phyloP scores from a whole-genome alignment of 2,329 filamentous ascomycete genomes.

The Ophiosphaerella korrae region DNA sequence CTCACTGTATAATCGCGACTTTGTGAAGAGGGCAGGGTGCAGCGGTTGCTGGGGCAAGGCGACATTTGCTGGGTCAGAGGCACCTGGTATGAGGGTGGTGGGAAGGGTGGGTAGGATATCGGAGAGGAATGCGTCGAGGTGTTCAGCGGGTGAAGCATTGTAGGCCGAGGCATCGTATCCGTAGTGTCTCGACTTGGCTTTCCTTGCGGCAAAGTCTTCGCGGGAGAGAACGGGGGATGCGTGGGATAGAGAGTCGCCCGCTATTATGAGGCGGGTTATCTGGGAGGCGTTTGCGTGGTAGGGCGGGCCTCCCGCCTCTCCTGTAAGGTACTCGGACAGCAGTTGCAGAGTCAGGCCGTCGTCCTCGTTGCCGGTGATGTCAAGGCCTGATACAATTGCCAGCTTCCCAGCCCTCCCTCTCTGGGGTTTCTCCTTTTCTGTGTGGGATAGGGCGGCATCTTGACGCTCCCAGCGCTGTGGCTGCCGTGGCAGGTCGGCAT shows the following conservation, averaged over 20 bases:
- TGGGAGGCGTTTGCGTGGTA: constrained; percentile 65
- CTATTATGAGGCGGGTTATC: constrained; percentile 87
- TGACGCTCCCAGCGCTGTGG: constrained; percentile 77
- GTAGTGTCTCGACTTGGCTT: constrained; percentile 76
- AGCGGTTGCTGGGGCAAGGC: constrained; percentile 92
- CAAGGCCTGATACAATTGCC: constrained; percentile 86
- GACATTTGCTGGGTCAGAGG: constrained; percentile 83
- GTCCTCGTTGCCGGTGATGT: constrained; percentile 76
- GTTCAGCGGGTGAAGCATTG: constrained; percentile 81
- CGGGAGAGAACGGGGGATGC: constrained; percentile 53
- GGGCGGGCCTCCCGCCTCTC: constrained; percentile 70
- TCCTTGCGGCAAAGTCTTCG: constrained; percentile 52
- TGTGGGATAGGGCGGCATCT: constrained; percentile 49
- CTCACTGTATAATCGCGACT: constrained; percentile 69
- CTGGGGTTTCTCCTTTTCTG: constrained; percentile 46
- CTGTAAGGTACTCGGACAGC: constrained; percentile 84
- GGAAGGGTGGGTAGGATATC: constrained; percentile 84
- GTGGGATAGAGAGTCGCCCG: constrained; percentile 79
- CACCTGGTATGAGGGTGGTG: constrained; percentile 85
- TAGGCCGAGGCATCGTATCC: constrained; percentile 90
- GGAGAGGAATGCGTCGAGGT: constrained; percentile 82
- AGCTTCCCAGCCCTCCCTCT: constrained; percentile 68
- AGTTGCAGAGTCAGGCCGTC: constrained; percentile 78
- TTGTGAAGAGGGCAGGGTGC: constrained; percentile 88
- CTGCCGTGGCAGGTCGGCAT: constrained; percentile 84